Evolutionary conservation across 495 filamentous ascomycete genomes (phyloP).

Genomic region (Niebla homalea): DNA sequence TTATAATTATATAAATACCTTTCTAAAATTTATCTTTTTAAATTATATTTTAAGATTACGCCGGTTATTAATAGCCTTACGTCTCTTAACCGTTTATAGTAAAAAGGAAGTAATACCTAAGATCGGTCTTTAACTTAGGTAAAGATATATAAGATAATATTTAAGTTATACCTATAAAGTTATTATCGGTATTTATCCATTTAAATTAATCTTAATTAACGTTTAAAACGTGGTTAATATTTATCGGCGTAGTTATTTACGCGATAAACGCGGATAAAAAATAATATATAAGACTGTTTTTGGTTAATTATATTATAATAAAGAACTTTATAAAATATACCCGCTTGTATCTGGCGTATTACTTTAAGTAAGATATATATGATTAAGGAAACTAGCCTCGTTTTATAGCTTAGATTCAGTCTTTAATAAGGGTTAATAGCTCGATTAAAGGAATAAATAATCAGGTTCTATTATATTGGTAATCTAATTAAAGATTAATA

Average conservation of each 20-base stretch:
- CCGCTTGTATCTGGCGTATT: no score
- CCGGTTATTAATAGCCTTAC: not conserved
- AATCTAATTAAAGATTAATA: no score
- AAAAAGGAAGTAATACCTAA: no score
- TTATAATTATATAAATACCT: conserved; percentile 1
- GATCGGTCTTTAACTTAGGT: not conserved
- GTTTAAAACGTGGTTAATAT: not conserved
- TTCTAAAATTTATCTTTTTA: conserved; percentile 1
- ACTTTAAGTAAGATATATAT: no score
- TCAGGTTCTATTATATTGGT: no score
- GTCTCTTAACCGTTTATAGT: not conserved
- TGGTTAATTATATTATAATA: conserved; percentile 2
- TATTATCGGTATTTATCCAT: not conserved
- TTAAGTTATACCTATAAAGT: not conserved
- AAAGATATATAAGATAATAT: not conserved
- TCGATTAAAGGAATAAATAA: no score
- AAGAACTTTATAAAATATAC: not conserved
- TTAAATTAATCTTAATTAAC: not conserved
- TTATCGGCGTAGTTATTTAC: conserved; percentile 3
- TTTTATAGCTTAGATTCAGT: no score
- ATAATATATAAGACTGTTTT: conserved; percentile 6
- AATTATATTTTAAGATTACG: conserved; percentile 1
- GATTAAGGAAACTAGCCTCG: no score
- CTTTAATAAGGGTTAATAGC: no score
- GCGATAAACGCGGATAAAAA: conserved; percentile 3